Conservation (phyloP, 2,329 filamentous ascomycete species). For the Arthrocladium fulminans region DNA sequence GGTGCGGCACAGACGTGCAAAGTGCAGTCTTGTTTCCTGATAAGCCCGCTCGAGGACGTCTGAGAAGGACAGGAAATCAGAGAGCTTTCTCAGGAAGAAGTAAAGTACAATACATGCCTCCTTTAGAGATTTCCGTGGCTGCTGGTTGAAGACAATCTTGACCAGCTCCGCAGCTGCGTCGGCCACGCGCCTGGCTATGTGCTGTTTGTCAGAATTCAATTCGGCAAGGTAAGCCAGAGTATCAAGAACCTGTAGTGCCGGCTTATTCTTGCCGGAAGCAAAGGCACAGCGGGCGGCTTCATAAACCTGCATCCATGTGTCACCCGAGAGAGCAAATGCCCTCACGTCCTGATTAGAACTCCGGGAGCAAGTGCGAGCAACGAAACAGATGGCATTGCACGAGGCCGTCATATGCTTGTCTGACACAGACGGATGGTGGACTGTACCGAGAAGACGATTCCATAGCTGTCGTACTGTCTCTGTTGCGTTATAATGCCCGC, state of each 20-base stretch:
- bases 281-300: slow-evolving; percentile 33
- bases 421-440: slow-evolving; percentile 31
- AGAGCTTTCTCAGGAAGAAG: slow-evolving; percentile 15
- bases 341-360: slow-evolving; percentile 28
- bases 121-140: slow-evolving; percentile 18
- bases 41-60: neutral
- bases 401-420: slow-evolving; percentile 33
- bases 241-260: slow-evolving; percentile 36
- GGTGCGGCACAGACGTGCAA: slow-evolving; percentile 9
- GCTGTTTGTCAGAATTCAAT: slow-evolving; percentile 24
- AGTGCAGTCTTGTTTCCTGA: neutral
- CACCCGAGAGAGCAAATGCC: slow-evolving; percentile 27
- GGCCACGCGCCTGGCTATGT: slow-evolving; percentile 9
- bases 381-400: slow-evolving; percentile 38
- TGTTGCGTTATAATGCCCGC: neutral
- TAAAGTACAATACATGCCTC: slow-evolving; percentile 20
- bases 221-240: slow-evolving; percentile 26
- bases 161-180: slow-evolving; percentile 14
- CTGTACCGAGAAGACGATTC: slow-evolving; percentile 34
- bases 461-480: slow-evolving; percentile 27
- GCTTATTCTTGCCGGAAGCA: slow-evolving; percentile 36
- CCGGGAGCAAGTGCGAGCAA: slow-evolving; percentile 31
- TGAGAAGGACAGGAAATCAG: slow-evolving; percentile 10
- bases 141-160: slow-evolving; percentile 14
- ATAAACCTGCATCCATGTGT: slow-evolving; percentile 34